phyloP scores from a whole-genome alignment of 768 basidiomycete species.

The Leucocoprinus sp. region DNA sequence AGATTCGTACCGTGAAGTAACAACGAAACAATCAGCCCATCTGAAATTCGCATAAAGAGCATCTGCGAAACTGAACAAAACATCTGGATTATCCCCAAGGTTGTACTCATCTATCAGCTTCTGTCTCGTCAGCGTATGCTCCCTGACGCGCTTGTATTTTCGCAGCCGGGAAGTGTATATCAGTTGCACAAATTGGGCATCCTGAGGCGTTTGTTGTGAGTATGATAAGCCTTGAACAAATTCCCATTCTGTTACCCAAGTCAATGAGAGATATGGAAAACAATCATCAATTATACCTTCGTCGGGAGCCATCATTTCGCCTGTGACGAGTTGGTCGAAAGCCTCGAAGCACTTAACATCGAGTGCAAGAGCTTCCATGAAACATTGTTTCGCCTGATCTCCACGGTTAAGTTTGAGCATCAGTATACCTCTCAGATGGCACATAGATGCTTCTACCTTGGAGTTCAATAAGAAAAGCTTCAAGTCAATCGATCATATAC shows the following conservation, averaged over 20 bases:
- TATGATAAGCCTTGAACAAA: slow-evolving; percentile 85
- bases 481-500: slow-evolving; percentile 4
- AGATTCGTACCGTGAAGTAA: slow-evolving; percentile 66
- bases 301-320: slow-evolving; percentile 93
- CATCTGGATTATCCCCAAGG: slow-evolving; percentile 87
- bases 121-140: slow-evolving; percentile 74
- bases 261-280: background rate
- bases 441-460: slow-evolving; percentile 96
- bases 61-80: slow-evolving; percentile 86
- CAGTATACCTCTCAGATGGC: slow-evolving; percentile 84
- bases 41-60: slow-evolving; percentile 80
- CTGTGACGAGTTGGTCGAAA: slow-evolving; percentile 81
- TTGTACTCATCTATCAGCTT: slow-evolving; percentile 78
- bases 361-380: slow-evolving; percentile 89
- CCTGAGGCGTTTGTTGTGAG: slow-evolving; percentile 73
- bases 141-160: slow-evolving; percentile 79
- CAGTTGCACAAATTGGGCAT: slow-evolving; percentile 85
- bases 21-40: slow-evolving; percentile 89
- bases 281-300: slow-evolving; percentile 60
- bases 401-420: slow-evolving; percentile 92
- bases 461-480: background rate
- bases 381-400: slow-evolving; percentile 87
- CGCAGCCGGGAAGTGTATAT: slow-evolving; percentile 89
- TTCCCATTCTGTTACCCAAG: slow-evolving; percentile 75
- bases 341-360: slow-evolving; percentile 98